These are phyloP conservation scores for Acorus gramineus DNA, from an alignment of 106 monocot species.

Conservation along the genomic window DNA sequence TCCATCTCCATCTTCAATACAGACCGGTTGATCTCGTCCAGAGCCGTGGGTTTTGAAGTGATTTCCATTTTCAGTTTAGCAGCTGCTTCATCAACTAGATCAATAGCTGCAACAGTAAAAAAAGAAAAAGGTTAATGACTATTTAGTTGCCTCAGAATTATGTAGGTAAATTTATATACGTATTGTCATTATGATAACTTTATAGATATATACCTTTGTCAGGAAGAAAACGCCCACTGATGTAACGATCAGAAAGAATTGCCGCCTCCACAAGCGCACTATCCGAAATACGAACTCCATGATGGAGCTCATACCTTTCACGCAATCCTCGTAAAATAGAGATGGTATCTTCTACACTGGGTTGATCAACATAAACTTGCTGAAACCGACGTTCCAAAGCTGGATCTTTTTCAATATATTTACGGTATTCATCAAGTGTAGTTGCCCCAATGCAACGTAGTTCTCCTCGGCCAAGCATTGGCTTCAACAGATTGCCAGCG, in stretches of 20 bases:
- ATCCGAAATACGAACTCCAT: slow-evolving; percentile 93
- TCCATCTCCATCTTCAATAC: slow-evolving; percentile 98
- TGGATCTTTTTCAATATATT: slow-evolving; percentile 98
- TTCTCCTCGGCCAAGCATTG: slow-evolving; percentile 98
- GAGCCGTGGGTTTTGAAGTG: slow-evolving; percentile 88
- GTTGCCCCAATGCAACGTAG: slow-evolving; percentile 97
- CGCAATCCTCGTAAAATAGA: slow-evolving; percentile 93
- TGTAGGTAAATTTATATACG: too few species aligned
- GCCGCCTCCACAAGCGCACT: slow-evolving; percentile 92
- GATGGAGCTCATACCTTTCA: slow-evolving; percentile 96
- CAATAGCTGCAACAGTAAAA: slow-evolving; percentile 57
- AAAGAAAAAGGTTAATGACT: not conserved
- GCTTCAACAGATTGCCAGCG: slow-evolving; percentile 92
- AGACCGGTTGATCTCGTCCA: slow-evolving; percentile 95
- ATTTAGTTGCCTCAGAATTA: too few species aligned
- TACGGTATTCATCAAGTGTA: slow-evolving; percentile 91
- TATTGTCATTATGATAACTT: not conserved
- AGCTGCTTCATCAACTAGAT: slow-evolving; percentile 97
- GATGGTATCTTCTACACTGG: slow-evolving; percentile 84
- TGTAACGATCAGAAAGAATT: slow-evolving; percentile 90
- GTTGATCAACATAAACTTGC: slow-evolving; percentile 97
- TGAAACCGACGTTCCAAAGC: slow-evolving; percentile 96
- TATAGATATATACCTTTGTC: slow-evolving; percentile 67
- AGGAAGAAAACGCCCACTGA: slow-evolving; percentile 93
- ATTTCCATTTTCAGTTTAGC: slow-evolving; percentile 99